Evolutionary conservation across 2,329 filamentous ascomycete genomes (phyloP), one percentile per base, ranked within the genome.

Genomic region (Fusarium tanahbumbuense): DNA sequence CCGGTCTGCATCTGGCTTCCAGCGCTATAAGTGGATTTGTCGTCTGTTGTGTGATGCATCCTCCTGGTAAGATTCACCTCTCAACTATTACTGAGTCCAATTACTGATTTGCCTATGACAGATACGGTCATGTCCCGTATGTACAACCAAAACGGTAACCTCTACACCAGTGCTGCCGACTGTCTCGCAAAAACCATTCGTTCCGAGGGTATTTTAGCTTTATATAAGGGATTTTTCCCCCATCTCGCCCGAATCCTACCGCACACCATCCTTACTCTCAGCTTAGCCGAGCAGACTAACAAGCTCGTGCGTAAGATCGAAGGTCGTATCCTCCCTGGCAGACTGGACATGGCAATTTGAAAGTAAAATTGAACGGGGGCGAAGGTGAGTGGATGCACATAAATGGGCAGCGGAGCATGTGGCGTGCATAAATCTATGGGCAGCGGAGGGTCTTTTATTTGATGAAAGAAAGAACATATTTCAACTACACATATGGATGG

Each of bases 111-210:
- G 42, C 48, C 15, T 27, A 6, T 27, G 37, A 11, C 66, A 88
- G 96, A 99, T 80, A 99, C 96, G 8, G 93, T 99, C 82, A 99
- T 99, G 96, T 96, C 93, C 67, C 92, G 96, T 68, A 91, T 99
- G 85, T 99, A 99, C 86, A 99, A 99, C 84, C 96, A 99, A 81
- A 97, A 94, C 67, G 96, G 96, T 55, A 97, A 98, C 78, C 87
- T 99, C n/a, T 99, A 99, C 85, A 91, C 88, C 73, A 92, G 94
- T 62, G 93, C 97, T 7, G 92, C 97, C 69, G 96, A 99, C 82
- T 99, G 96, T 79, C 82, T 98, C 64, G 89, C 88, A 78, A 94
- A 97, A 83, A 99, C 96, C 0, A 86, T 99, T 66, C 91, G 91
- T 78, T 97, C 93, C 0, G 96, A 99, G 80, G 96, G 96, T 23